Conservation (phyloP, 1,284 basidiomycete species). For the Dichomitus squalens region DNA sequence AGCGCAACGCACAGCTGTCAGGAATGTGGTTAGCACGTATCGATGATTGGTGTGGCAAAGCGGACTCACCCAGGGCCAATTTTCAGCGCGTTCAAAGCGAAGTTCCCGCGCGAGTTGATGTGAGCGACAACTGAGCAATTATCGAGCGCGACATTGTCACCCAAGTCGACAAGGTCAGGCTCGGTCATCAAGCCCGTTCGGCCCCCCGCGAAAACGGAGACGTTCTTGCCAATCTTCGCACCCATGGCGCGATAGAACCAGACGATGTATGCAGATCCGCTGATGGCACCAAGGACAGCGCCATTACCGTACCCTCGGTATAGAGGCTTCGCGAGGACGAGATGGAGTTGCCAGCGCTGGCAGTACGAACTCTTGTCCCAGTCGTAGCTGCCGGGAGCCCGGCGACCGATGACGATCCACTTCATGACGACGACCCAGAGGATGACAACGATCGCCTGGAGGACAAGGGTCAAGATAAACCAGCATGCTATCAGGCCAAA, state of each 20-base stretch:
- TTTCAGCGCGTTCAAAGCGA: constrained; percentile 20
- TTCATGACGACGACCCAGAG: constrained; percentile 42
- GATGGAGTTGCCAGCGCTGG: constrained; percentile 26
- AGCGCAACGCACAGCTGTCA: constrained; percentile 31
- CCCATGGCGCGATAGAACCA: constrained; percentile 23
- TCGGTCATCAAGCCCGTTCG: constrained; percentile 24
- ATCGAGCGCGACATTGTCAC: constrained; percentile 22
- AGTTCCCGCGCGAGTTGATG: constrained; percentile 25
- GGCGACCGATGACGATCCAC: constrained; percentile 43
- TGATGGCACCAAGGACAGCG: constrained; percentile 19
- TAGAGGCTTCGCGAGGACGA: constrained; percentile 22
- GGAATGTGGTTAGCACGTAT: not conserved
- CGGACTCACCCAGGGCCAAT: constrained; percentile 18
- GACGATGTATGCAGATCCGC: constrained; percentile 21
- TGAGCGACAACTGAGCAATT: constrained; percentile 25
- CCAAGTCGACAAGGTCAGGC: constrained; percentile 24
- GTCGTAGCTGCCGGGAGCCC: constrained; percentile 22
- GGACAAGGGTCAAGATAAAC: constrained; percentile 39
- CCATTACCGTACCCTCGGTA: constrained; percentile 22
- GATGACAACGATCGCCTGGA: constrained; percentile 40
- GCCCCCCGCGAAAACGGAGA: constrained; percentile 21
- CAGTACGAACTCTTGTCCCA: constrained; percentile 26
- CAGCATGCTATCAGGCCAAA: constrained; percentile 40
- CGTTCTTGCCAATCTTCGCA: constrained; percentile 22
- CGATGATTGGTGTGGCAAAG: not conserved